These are phyloP conservation scores for Tetrahymena malaccensis DNA, from an alignment of 73 alveolate species.

Conservation along the genomic window DNA sequence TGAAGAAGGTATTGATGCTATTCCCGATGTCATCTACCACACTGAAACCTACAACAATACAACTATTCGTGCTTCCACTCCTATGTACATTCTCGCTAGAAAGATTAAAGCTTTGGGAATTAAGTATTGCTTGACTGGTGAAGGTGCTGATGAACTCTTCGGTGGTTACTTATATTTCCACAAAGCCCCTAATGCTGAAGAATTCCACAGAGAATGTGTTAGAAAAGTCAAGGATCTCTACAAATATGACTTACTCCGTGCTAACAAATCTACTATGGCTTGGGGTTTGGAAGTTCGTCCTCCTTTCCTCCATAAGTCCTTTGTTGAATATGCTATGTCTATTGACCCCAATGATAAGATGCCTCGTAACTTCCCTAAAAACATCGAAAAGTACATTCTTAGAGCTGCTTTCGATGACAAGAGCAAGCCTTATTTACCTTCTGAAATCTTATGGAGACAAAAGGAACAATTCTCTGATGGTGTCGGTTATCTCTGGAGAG, in stretches of 20 bases:
- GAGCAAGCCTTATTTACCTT: conserved; percentile 65
- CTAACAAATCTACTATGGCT: conserved; percentile 40
- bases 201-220: conserved; percentile 42
- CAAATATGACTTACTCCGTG: conserved; percentile 45
- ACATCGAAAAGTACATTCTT: conserved; percentile 48
- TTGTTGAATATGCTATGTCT: conserved; percentile 52
- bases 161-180: conserved; percentile 83
- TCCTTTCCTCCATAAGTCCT: conserved; percentile 71
- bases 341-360: conserved; percentile 48
- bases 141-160: conserved; percentile 65
- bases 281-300: conserved; percentile 66
- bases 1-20: conserved; percentile 74
- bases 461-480: conserved; percentile 82
- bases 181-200: conserved; percentile 59
- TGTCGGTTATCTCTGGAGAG: conserved; percentile 80
- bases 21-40: conserved; percentile 70
- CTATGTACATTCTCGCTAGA: conserved; percentile 78
- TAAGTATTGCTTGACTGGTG: conserved; percentile 52
- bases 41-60: conserved; percentile 75
- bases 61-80: conserved; percentile 81
- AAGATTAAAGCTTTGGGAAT: conserved; percentile 50
- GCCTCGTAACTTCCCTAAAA: conserved; percentile 17
- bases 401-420: conserved; percentile 68
- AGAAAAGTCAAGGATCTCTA: conserved; percentile 42
- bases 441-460: conserved; percentile 76